Base-by-base conservation (phyloP, 225 moss, liverwort and hornwort genomes). In the Polytrichum commune region DNA sequence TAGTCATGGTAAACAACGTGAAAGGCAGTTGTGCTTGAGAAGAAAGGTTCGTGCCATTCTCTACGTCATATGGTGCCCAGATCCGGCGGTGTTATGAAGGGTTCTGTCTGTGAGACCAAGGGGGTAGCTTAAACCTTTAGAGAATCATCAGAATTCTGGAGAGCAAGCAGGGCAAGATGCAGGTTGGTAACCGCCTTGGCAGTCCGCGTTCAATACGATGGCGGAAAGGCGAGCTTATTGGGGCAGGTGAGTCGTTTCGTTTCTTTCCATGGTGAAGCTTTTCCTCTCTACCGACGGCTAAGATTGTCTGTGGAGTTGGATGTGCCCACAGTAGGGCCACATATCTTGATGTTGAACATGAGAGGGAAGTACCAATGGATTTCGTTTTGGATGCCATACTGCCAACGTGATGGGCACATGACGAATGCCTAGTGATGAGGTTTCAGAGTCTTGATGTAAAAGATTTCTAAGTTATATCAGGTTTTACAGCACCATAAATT, bases 171-270 rank as follows among this genome's bases (percentile, higher is more conserved):
- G 76, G 72, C 72, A 87, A 55, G 26, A 87, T 87, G 87, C 87
- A 87, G 64, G 72, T 72, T 33, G 69, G 67, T 2, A 53, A 72
- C 68, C 87, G 85, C 75, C 86, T 86, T 16, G 89, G 90, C 27
- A 97, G 97, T 78, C 97, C 94, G 33, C 89, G 80, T 35, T 78
- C 90, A 69, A 94, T 97, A 70, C 89, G 92, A 86, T 97, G 97
- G 97, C 90, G 97, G 82, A 97, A 97, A 75, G 97, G 97, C 53
- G 97, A 97, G 82, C 80, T 94, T 63, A 97, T 97, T 63, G 97
- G 94, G 65, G 82, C 84, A 85, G 88, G 87, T 88, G 55, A 29
- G 23, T 27, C 35, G 70, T 19, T 20, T 26, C 35, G 25, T 29
- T 19, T 66, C 69, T 29, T 46, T 46, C 46, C 46, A 46, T 46